A percentile compares a stretch with the other conserved stretches of the same genome.
These are phyloP conservation scores for Spathaspora gorwiae DNA, from an alignment of 805 yeast genomes.

Conservation along the genomic window DNA sequence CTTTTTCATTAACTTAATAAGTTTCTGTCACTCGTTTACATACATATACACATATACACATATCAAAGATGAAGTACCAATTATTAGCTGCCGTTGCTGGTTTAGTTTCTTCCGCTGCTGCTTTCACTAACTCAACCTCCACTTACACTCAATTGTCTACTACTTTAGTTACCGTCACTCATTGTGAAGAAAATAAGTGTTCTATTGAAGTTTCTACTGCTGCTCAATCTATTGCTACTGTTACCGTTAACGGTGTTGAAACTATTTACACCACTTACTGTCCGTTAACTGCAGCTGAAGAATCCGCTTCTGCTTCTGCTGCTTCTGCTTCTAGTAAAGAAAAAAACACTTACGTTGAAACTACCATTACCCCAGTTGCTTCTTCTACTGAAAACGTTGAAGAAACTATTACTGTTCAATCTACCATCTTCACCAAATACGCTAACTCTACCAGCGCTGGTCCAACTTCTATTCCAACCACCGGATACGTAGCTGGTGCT, in stretches of 20 bases:
- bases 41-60: conserved; percentile 1
- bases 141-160: conserved; percentile 25
- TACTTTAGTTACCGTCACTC: conserved; percentile 34
- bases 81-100: conserved; percentile 19
- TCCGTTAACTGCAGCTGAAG: conserved; percentile 22
- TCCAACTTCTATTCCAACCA: conserved; percentile 20
- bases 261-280: conserved; percentile 36
- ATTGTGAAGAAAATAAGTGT: conserved; percentile 30
- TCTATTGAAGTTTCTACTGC: conserved; percentile 13
- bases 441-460: conserved; percentile 7
- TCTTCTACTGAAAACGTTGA: conserved; percentile 45
- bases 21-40: conserved; percentile 8
- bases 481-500: conserved; percentile 29
- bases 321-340: conserved; percentile 13
- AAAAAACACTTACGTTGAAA: conserved; percentile 36
- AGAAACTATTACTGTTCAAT: conserved; percentile 35
- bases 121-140: conserved; percentile 12
- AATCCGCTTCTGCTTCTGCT: conserved; percentile 11
- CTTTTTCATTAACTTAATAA: conserved; percentile 1
- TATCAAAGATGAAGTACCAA: conserved; percentile 19
- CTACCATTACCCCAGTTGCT: conserved; percentile 47
- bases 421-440: conserved; percentile 31
- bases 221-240: conserved; percentile 22
- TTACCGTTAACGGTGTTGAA: conserved; percentile 28
- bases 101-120: conserved; percentile 18